Evolutionary conservation across 805 yeast species (phyloP).

Genomic region (Candida schatavii): DNA sequence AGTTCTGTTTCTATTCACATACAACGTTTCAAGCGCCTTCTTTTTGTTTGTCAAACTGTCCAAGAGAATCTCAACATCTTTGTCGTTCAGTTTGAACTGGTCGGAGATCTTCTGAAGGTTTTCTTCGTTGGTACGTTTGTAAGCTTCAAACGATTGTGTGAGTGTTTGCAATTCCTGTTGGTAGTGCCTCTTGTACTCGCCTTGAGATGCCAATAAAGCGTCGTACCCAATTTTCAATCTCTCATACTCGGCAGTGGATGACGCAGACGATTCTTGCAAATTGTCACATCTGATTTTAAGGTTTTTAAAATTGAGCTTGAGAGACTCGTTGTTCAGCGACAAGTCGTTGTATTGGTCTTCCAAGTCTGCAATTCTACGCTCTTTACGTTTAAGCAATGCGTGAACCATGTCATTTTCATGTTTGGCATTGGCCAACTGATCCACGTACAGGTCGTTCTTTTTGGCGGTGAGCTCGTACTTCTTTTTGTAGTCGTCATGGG

Average conservation of each 20-base stretch:
- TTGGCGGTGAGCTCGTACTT: conserved; percentile 46
- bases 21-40: conserved; percentile 47
- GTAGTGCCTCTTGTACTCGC: conserved; percentile 50
- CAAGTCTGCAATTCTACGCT: conserved; percentile 62
- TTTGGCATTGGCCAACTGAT: conserved; percentile 65
- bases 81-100: conserved; percentile 43
- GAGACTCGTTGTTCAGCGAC: conserved; percentile 45
- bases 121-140: conserved; percentile 33
- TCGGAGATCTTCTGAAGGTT: conserved; percentile 34
- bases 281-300: conserved; percentile 48
- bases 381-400: conserved; percentile 66
- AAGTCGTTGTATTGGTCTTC: conserved; percentile 55
- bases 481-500: conserved; percentile 49
- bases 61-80: conserved; percentile 47
- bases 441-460: conserved; percentile 54
- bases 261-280: conserved; percentile 44
- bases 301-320: conserved; percentile 48
- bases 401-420: conserved; percentile 77
- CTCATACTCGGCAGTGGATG: conserved; percentile 50
- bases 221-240: conserved; percentile 59
- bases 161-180: conserved; percentile 41
- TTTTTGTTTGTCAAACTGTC: conserved; percentile 48
- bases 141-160: conserved; percentile 32
- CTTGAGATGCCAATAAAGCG: conserved; percentile 49
- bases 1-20: conserved; percentile 44